A percentile compares a stretch with the other conserved stretches of the same genome.
phyloP scores from a whole-genome alignment of 2,329 filamentous ascomycete genomes.

The Calonectria pteridis region DNA sequence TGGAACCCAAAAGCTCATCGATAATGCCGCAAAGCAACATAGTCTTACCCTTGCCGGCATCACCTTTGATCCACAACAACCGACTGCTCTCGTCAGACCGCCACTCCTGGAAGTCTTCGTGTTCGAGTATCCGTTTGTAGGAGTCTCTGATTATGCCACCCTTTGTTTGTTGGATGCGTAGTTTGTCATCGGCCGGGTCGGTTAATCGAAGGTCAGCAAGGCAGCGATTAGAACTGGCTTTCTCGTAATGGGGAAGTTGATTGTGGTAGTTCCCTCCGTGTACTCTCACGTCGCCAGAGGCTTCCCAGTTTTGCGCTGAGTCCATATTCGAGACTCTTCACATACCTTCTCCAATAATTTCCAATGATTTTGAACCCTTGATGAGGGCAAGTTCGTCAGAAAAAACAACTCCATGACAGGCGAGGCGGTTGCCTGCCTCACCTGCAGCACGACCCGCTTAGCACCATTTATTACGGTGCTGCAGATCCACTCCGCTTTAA shows the following conservation, averaged over 20 bases:
- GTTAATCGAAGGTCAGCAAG: slow-evolving; percentile 2
- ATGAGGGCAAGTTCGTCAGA: neutral
- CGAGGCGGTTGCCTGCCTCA: neutral
- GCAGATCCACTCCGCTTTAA: neutral
- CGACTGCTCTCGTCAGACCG: slow-evolving; percentile 30
- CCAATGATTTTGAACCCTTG: neutral
- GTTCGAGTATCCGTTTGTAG: slow-evolving; percentile 50
- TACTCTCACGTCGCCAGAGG: neutral
- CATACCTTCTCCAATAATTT: neutral
- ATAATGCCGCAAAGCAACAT: slow-evolving; percentile 50
- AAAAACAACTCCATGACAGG: neutral
- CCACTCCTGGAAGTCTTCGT: slow-evolving; percentile 47
- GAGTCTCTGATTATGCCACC: slow-evolving; percentile 37
- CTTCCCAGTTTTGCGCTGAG: neutral
- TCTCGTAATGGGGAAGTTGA: neutral
- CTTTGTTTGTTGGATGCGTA: slow-evolving; percentile 14
- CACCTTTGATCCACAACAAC: slow-evolving; percentile 50
- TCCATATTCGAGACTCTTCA: neutral
- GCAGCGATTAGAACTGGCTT: neutral
- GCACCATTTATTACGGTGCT: neutral
- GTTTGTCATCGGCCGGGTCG: slow-evolving; percentile 1
- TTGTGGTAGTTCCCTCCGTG: neutral
- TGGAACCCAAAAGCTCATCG: slow-evolving; percentile 20
- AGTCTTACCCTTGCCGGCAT: slow-evolving; percentile 52
- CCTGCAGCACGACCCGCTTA: neutral